A percentile compares a stretch with the other conserved stretches of the same genome.
Evolutionary conservation across 2,329 filamentous ascomycete genomes (phyloP).

Genomic region (Hysterium pulicare): DNA sequence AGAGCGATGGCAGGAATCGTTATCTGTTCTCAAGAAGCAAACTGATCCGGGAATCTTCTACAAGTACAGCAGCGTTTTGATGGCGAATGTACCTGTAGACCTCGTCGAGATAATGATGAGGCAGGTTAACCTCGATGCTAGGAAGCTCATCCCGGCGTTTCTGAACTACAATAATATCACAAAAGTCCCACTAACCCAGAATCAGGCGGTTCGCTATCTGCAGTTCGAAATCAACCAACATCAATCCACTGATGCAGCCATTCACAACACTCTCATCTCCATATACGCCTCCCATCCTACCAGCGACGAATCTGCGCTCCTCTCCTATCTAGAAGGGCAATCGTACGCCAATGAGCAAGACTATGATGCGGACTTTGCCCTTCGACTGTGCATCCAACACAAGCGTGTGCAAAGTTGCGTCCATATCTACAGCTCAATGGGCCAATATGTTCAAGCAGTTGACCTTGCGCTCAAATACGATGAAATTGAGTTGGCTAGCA

Average conservation of each 20-base stretch:
- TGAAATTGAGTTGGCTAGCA: slow-evolving; percentile 82
- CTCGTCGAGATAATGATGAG: slow-evolving; percentile 95
- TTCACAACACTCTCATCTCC: slow-evolving; percentile 95
- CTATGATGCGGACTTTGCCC: slow-evolving; percentile 94
- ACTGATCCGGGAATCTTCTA: slow-evolving; percentile 92
- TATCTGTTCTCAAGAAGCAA: slow-evolving; percentile 88
- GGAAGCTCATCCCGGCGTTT: slow-evolving; percentile 86
- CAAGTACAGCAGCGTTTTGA: slow-evolving; percentile 93
- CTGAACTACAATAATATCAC: slow-evolving; percentile 87
- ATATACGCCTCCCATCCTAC: slow-evolving; percentile 88
- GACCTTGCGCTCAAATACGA: slow-evolving; percentile 87
- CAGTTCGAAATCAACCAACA: slow-evolving; percentile 89
- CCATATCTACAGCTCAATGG: slow-evolving; percentile 96
- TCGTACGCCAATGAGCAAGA: slow-evolving; percentile 68
- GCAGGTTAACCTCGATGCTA: slow-evolving; percentile 77
- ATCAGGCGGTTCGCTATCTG: slow-evolving; percentile 91
- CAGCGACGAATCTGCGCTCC: slow-evolving; percentile 76
- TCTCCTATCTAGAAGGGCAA: slow-evolving; percentile 88
- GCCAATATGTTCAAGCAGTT: slow-evolving; percentile 88
- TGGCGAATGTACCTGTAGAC: slow-evolving; percentile 80
- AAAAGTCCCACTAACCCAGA: slow-evolving; percentile 62
- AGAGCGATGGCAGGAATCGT: slow-evolving; percentile 83
- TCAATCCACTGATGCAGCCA: slow-evolving; percentile 74
- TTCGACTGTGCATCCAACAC: slow-evolving; percentile 92
- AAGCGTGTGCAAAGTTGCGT: slow-evolving; percentile 90